A percentile compares a stretch with the other conserved stretches of the same genome.
Conservation (phyloP, 2,329 filamentous ascomycete genomes). For the Ceratocystis harringtonii region DNA sequence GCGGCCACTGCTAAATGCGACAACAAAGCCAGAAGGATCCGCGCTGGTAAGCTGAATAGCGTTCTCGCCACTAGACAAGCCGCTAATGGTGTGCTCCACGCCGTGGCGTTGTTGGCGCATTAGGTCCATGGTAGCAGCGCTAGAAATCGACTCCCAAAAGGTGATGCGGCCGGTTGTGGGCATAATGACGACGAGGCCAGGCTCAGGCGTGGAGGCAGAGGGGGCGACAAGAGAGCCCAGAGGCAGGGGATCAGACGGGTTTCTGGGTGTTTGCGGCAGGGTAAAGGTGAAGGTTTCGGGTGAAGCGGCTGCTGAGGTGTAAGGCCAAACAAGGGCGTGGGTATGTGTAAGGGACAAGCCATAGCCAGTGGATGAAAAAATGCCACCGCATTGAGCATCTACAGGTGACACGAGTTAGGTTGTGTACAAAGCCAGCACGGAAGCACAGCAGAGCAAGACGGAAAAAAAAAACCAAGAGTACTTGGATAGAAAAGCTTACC, state of each 20-base stretch:
- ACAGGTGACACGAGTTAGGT: conserved; percentile 6
- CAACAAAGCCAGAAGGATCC: conserved; percentile 71
- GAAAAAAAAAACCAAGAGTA: conserved; percentile 14
- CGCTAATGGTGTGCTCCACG: conserved; percentile 58
- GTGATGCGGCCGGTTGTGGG: conserved; percentile 71
- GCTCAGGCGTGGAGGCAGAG: conserved; percentile 61
- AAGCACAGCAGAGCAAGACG: neutral
- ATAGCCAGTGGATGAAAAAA: conserved; percentile 53
- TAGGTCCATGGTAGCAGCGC: conserved; percentile 67
- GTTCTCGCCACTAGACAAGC: conserved; percentile 63
- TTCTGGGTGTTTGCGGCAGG: conserved; percentile 57
- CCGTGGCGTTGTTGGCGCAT: conserved; percentile 70
- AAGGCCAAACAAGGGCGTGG: conserved; percentile 82
- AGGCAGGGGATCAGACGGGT: conserved; percentile 55
- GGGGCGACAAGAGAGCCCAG: conserved; percentile 71
- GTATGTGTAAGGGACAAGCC: conserved; percentile 68
- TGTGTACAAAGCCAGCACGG: neutral
- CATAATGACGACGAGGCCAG: conserved; percentile 75
- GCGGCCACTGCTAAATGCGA: conserved; percentile 72
- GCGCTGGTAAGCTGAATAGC: conserved; percentile 66
- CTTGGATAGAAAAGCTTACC: conserved; percentile 34
- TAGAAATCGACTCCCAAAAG: conserved; percentile 93
- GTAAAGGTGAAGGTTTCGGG: conserved; percentile 69
- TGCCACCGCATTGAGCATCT: conserved; percentile 51
- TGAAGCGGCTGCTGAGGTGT: conserved; percentile 51